These are phyloP conservation scores for Mrakia hoshinonis DNA, from an alignment of 768 basidiomycete genomes.

Conservation along the genomic window DNA sequence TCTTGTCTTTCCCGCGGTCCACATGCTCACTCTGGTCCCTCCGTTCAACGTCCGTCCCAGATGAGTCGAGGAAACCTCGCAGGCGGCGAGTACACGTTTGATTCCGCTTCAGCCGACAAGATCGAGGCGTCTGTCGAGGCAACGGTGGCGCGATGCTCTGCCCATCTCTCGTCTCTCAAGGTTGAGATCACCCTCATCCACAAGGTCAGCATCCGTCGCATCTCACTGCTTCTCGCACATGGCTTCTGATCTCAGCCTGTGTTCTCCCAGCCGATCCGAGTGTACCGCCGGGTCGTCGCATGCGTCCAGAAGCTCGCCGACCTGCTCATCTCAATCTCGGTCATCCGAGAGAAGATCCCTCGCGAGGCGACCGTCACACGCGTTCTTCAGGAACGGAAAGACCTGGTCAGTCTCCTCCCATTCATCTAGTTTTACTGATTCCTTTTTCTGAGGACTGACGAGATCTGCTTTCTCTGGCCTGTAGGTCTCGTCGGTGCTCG, in stretches of 20 bases:
- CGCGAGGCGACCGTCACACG: constrained; percentile 10
- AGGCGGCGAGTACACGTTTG: not conserved
- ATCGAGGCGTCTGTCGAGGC: constrained; percentile 15
- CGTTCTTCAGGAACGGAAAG: constrained; percentile 19
- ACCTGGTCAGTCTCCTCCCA: constrained; percentile 15
- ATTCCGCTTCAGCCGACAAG: not conserved
- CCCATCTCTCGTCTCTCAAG: constrained; percentile 30
- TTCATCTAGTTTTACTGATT: not conserved
- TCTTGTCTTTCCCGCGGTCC: not conserved
- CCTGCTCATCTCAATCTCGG: constrained; percentile 31
- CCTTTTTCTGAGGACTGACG: not conserved
- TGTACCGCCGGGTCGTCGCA: constrained; percentile 20
- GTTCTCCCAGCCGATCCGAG: constrained; percentile 7
- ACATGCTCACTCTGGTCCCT: not conserved
- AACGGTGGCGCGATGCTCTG: constrained; percentile 5
- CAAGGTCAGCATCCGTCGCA: constrained; percentile 3
- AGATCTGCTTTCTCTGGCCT: not conserved
- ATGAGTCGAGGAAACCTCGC: constrained; percentile 5
- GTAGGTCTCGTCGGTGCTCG: constrained; percentile 37
- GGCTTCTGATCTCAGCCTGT: not conserved
- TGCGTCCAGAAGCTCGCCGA: constrained; percentile 34
- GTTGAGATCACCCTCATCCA: constrained; percentile 33
- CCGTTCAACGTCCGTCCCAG: not conserved
- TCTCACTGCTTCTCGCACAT: not conserved
- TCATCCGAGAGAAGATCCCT: constrained; percentile 28